Evolutionary conservation across 768 basidiomycete genomes (phyloP).

Genomic region (Daedaleopsis nitida): DNA sequence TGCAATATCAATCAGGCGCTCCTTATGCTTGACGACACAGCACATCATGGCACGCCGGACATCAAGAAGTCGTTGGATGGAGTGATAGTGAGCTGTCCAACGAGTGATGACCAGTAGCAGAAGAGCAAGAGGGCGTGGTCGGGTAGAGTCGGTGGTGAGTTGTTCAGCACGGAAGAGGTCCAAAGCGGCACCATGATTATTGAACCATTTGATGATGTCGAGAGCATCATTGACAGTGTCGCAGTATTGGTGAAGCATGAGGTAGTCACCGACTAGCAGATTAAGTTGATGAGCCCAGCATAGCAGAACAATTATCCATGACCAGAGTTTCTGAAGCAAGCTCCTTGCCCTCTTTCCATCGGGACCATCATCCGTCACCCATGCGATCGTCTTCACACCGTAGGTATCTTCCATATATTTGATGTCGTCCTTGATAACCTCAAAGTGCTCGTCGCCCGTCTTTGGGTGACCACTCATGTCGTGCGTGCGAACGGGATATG

Average conservation of each 20-base stretch:
- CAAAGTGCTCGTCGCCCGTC: slow-evolving; percentile 11
- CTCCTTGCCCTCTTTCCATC: slow-evolving; percentile 16
- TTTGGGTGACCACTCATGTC: slow-evolving; percentile 15
- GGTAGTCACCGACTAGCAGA: slow-evolving; percentile 31
- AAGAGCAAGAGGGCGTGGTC: not conserved
- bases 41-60: not conserved
- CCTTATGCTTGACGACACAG: not conserved
- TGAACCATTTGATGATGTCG: slow-evolving; percentile 32
- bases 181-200: slow-evolving; percentile 28
- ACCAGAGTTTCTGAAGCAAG: not conserved
- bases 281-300: slow-evolving; percentile 31
- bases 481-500: slow-evolving; percentile 12
- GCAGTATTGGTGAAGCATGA: slow-evolving; percentile 1
- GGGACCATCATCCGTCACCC: slow-evolving; percentile 18
- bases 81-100: slow-evolving; percentile 21
- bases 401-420: slow-evolving; percentile 3
- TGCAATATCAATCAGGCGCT: not conserved
- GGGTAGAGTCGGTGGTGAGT: not conserved
- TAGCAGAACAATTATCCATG: slow-evolving; percentile 4
- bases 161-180: slow-evolving; percentile 21
- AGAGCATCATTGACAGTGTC: slow-evolving; percentile 4
- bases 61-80: slow-evolving; percentile 2
- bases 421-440: slow-evolving; percentile 14
- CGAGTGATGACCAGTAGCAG: slow-evolving; percentile 18
- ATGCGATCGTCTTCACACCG: slow-evolving; percentile 4